Percentiles rank a stretch among this genome's conserved stretches.
These are phyloP conservation scores for Pyrenochaeta sp. DNA, from an alignment of 2,329 filamentous ascomycete species.

Conservation along the genomic window DNA sequence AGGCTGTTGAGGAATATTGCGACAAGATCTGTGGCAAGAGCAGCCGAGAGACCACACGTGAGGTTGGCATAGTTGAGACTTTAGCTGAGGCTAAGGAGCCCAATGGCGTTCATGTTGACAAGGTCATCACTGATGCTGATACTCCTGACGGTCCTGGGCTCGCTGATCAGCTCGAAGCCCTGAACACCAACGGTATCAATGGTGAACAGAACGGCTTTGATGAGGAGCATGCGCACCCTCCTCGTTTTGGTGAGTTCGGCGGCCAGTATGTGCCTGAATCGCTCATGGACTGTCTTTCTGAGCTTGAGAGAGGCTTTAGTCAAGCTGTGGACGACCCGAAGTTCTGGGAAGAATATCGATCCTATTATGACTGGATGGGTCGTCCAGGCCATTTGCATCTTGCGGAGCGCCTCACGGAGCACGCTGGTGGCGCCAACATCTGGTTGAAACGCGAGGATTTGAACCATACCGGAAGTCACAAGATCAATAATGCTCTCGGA, in stretches of 20 bases:
- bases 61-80: slow-evolving; percentile 75
- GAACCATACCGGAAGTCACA: slow-evolving; percentile 97
- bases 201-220: slow-evolving; percentile 41
- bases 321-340: slow-evolving; percentile 83
- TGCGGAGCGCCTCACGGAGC: slow-evolving; percentile 85
- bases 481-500: slow-evolving; percentile 98
- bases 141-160: slow-evolving; percentile 69
- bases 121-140: slow-evolving; percentile 69
- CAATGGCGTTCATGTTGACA: slow-evolving; percentile 72
- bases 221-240: slow-evolving; percentile 68
- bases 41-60: slow-evolving; percentile 63
- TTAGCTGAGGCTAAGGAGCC: slow-evolving; percentile 68
- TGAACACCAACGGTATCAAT: slow-evolving; percentile 69
- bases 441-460: slow-evolving; percentile 98
- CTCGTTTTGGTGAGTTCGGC: slow-evolving; percentile 93
- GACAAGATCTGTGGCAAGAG: slow-evolving; percentile 72
- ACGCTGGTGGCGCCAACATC: slow-evolving; percentile 92
- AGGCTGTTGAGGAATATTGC: slow-evolving; percentile 87
- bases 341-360: slow-evolving; percentile 97
- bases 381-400: slow-evolving; percentile 90
- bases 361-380: slow-evolving; percentile 97
- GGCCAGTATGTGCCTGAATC: slow-evolving; percentile 98
- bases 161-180: slow-evolving; percentile 82
- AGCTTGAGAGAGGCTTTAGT: slow-evolving; percentile 92
- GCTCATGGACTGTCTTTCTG: slow-evolving; percentile 92